Percentiles rank a stretch among this genome's conserved stretches.
Evolutionary conservation across 2,329 filamentous ascomycete species (phyloP).

Genomic region (Fusarium brachygibbosum): DNA sequence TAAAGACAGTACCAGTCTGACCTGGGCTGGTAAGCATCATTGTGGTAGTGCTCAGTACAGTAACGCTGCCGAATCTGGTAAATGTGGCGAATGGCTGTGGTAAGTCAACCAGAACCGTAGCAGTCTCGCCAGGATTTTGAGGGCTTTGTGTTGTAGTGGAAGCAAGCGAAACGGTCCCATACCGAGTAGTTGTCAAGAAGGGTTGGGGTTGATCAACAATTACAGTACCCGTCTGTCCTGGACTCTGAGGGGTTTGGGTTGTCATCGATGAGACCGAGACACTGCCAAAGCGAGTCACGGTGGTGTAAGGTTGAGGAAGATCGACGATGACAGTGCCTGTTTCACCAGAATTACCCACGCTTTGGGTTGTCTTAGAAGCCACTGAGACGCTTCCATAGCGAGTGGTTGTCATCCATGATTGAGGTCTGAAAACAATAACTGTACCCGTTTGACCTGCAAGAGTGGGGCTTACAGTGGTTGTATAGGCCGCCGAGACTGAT

Average conservation of each 20-base stretch:
- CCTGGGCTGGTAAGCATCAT: neutral
- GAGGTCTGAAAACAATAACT: neutral
- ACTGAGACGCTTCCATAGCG: slow-evolving; percentile 8
- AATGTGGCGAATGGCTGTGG: slow-evolving; percentile 2
- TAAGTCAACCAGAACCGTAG: neutral
- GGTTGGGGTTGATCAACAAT: neutral
- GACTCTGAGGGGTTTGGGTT: neutral
- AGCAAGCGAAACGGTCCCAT: neutral
- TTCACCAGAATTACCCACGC: accelerated
- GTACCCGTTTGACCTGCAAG: neutral
- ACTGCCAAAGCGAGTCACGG: neutral
- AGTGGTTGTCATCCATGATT: neutral
- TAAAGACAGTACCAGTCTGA: neutral
- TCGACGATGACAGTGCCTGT: neutral
- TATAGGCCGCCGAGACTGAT: neutral
- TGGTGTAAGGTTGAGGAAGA: neutral
- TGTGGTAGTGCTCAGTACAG: neutral
- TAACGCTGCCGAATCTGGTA: slow-evolving; percentile 5
- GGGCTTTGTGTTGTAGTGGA: neutral
- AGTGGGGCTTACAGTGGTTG: neutral
- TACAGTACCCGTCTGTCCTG: neutral
- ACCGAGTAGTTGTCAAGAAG: neutral
- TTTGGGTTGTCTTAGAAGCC: neutral
- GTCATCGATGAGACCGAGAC: neutral
- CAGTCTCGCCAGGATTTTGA: neutral